A percentile compares a stretch with the other conserved stretches of the same genome.
Conservation (phyloP, 441 rosid species). For the Erodium moschatum region DNA sequence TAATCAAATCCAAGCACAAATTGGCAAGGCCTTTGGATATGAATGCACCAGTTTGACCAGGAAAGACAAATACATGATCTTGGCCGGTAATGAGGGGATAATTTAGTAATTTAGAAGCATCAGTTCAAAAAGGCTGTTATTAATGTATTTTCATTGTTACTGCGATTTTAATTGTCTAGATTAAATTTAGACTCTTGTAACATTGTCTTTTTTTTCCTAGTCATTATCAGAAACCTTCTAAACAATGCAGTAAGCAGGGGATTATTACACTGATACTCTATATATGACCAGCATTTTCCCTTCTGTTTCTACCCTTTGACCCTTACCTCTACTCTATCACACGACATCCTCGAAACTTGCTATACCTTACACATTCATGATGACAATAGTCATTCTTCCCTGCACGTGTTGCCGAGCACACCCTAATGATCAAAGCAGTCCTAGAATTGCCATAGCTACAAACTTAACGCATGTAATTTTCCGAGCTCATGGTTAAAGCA, state of each 20-base stretch:
- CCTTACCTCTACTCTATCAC: too few relatives aligned
- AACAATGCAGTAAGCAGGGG: too few relatives aligned
- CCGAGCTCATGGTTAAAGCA: too few relatives aligned
- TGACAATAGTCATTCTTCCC: too few relatives aligned
- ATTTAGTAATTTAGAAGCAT: conserved; percentile 4
- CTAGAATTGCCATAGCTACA: not conserved
- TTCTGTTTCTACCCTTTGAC: too few relatives aligned
- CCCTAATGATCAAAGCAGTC: not conserved
- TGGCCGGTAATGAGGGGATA: conserved; percentile 57
- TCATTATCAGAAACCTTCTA: too few relatives aligned
- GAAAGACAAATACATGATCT: conserved; percentile 52
- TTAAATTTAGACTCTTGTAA: not conserved
- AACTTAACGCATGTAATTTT: not conserved
- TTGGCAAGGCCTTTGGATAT: conserved; percentile 47
- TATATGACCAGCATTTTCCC: too few relatives aligned
- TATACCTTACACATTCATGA: too few relatives aligned
- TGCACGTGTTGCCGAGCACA: too few relatives aligned
- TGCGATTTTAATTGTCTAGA: not conserved
- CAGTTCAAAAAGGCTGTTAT: not conserved
- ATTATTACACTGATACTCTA: too few relatives aligned
- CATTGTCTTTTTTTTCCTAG: too few relatives aligned
- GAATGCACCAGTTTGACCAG: conserved; percentile 55
- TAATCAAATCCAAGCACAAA: conserved; percentile 43
- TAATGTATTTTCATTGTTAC: not conserved
- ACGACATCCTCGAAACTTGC: too few relatives aligned